Evolutionary conservation across 768 basidiomycete genomes (phyloP).

Genomic region (Rhizopogon salebrosus): DNA sequence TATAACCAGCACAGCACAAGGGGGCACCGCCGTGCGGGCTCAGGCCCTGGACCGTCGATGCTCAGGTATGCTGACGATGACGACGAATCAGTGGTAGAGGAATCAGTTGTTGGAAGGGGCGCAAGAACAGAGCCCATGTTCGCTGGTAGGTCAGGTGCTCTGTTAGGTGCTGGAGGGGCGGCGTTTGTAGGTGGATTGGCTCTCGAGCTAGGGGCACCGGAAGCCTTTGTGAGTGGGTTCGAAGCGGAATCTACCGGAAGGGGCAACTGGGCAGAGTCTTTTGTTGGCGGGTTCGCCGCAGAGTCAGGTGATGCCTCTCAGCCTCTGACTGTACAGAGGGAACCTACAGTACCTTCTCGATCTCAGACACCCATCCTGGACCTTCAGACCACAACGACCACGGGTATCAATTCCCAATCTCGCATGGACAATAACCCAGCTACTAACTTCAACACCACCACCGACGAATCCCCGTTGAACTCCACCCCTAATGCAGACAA

Average conservation of each 20-base stretch:
- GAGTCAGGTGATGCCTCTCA: conserved; percentile 4
- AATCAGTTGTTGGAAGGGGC: neutral
- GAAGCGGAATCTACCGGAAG: conserved; percentile 4
- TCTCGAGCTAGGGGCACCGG: too few relatives aligned
- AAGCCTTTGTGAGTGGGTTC: neutral
- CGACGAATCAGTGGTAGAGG: neutral
- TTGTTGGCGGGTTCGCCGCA: neutral
- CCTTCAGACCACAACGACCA: neutral
- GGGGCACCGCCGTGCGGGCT: neutral
- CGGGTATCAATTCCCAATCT: neutral
- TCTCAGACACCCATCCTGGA: conserved; percentile 8
- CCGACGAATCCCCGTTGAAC: conserved; percentile 2
- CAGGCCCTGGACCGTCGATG: conserved; percentile 4
- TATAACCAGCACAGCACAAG: conserved; percentile 3
- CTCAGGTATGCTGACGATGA: neutral
- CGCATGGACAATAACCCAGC: neutral
- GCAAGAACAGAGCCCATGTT: neutral
- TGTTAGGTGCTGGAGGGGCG: neutral
- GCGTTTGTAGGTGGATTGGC: neutral
- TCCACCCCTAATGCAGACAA: neutral
- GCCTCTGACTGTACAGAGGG: neutral
- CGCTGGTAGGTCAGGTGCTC: neutral
- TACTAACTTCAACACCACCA: conserved; percentile 9
- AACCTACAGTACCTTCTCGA: neutral
- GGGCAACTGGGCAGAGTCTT: neutral